Percentiles rank a stretch among this genome's conserved stretches.
Evolutionary conservation across 192 early-diverging fungal species (phyloP).

Genomic region (Coemansia sp.): DNA sequence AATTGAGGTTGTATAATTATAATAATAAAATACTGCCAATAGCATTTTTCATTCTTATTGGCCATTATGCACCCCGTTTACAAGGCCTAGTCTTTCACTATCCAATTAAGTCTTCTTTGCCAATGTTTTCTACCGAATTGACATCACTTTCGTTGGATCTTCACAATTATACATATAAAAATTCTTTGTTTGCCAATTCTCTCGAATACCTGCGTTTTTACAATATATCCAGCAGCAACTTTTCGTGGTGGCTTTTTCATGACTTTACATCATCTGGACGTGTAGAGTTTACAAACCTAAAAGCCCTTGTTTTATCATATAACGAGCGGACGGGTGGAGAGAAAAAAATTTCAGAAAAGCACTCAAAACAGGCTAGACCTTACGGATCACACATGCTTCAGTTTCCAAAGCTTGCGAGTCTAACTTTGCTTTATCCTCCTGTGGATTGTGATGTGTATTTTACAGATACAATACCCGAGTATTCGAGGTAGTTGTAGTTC

Average conservation of each 20-base stretch:
- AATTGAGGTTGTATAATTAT: too few relatives aligned
- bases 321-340: neutral
- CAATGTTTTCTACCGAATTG: neutral
- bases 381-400: neutral
- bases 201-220: neutral
- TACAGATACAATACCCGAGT: neutral
- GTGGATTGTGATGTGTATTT: neutral
- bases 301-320: neutral
- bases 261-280: neutral
- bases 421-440: neutral
- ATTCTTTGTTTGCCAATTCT: neutral
- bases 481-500: neutral
- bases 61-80: neutral
- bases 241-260: neutral
- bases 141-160: neutral
- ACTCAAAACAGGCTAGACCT: neutral
- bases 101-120: neutral
- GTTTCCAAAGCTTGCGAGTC: neutral
- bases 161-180: neutral
- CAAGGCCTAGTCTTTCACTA: neutral
- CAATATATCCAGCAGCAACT: neutral
- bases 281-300: neutral
- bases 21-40: too few relatives aligned
- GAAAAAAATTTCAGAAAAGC: neutral
- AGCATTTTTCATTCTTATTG: neutral